Base-by-base conservation (phyloP, 2,329 filamentous ascomycete genomes). In the Tolypocladium tropicale region DNA sequence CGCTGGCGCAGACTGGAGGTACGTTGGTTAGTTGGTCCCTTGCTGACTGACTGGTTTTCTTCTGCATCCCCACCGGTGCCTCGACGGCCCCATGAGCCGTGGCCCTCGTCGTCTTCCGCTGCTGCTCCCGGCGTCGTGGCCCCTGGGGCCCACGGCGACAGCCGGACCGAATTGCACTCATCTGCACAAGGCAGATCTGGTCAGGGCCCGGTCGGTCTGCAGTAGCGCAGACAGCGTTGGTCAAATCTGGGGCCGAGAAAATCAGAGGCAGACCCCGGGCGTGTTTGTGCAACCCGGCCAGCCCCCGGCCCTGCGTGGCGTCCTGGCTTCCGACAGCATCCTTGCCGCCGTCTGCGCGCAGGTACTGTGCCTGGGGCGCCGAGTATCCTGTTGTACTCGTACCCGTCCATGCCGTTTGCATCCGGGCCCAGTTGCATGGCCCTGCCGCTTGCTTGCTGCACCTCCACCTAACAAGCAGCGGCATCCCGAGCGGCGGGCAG, bases 281-380 rank as follows among this genome's bases (percentile, higher is more conserved):
- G 55, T 46, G 55, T 58, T 56, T 54, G 62, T 61, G 61, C 60
- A 61, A 63, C 61, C 36, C n/a, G n/a, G 36, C 55, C 39, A 55
- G 36, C 55, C 59, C 59, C 62, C 56, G 48, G 57, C 55, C 43
- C 56, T 63, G 60, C 58, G 57, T 65, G 61, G 62, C 63, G 60
- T 63, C 53, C 57, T 62, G 54, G 55, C n/a, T 63, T 63, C 62
- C 63, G 61, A 63, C 56, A 59, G 51, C 41, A 63, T 56, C 61
- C 61, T 56, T 63, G 59, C 59, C 46, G 50, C 36, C 25, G 52
- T 46, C 55, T 59, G 54, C 53, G 55, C 57, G 54, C 58, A 57
- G 52, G 55, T 57, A 60, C 61, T 56, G 55, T 59, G 51, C 58
- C 56, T 60, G 61, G 55, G 53, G 56, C 55, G 37, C 53, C 41